Evolutionary conservation across 345 rosid genomes (phyloP).

Genomic region (Barbarea vulgaris): DNA sequence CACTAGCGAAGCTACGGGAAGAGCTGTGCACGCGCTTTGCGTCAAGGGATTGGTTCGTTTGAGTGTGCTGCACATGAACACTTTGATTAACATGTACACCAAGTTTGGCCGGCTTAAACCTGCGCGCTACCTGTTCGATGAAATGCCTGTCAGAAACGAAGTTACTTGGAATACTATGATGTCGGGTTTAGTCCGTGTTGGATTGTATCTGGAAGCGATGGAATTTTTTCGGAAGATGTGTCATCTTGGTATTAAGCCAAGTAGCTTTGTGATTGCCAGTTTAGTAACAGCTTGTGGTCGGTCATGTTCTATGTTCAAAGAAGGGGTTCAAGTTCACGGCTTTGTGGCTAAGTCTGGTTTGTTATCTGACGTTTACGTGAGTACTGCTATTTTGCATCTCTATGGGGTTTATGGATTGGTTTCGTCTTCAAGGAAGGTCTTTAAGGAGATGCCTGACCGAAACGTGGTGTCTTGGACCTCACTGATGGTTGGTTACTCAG

Average conservation of each 20-base stretch:
- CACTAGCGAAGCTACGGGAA: constrained; percentile 53
- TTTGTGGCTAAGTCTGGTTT: constrained; percentile 61
- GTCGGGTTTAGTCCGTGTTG: constrained; percentile 66
- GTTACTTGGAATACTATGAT: constrained; percentile 88
- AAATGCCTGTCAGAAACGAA: constrained; percentile 63
- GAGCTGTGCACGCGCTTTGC: constrained; percentile 77
- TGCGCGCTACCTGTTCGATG: constrained; percentile 76
- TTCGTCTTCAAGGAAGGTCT: constrained; percentile 57
- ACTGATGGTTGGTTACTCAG: constrained; percentile 70
- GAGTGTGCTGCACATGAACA: constrained; percentile 57
- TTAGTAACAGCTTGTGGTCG: constrained; percentile 75
- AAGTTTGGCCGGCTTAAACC: constrained; percentile 48
- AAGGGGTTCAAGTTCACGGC: constrained; percentile 73
- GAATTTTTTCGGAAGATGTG: constrained; percentile 51
- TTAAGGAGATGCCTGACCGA: constrained; percentile 77
- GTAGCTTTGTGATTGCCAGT: constrained; percentile 68
- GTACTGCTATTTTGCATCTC: constrained; percentile 78
- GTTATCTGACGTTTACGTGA: constrained; percentile 70
- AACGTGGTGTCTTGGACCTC: constrained; percentile 96
- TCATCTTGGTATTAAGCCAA: constrained; percentile 51
- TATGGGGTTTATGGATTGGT: constrained; percentile 63
- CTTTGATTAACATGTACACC: constrained; percentile 69
- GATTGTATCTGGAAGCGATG: constrained; percentile 51
- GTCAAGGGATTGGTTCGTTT: constrained; percentile 52
- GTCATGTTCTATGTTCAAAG: constrained; percentile 58